Evolutionary conservation across 2,329 filamentous ascomycete species (phyloP), one percentile per base, ranked within the genome.

Genomic region (Arthrobotrys megalospora): DNA sequence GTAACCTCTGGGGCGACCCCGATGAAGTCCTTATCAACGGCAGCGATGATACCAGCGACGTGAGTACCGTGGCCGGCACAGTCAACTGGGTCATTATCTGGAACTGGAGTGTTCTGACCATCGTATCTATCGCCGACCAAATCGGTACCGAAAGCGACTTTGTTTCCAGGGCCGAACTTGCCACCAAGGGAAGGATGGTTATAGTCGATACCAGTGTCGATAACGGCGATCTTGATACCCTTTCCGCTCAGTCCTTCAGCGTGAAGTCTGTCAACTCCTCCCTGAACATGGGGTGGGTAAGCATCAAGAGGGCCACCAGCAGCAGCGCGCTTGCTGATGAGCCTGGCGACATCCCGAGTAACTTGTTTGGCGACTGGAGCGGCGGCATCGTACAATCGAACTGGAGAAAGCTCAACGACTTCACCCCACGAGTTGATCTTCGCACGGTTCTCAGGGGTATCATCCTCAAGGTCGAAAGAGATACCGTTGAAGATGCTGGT

Each of bases 1-100:
- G 79, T 83, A 36, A 83, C 82, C 32, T 82, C 81, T 8, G 83
- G 83, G 2, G 83, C 83, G 32, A 83, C 83, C 81, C 82, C 80
- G 19, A 80, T 69, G 50, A 81, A 82, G 41, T 80, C 53, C n/a
- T 70, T 75, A 48, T 81, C 80, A n/a, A 80, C 77, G 16, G 63
- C 80, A 36, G 79, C 80, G 45, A 81, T 80, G 52, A 81, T 81
- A 70, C 80, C 80, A 66, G 80, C 68, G 21, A 81, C 81, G 58
- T 82, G 81, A 38, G 80, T 81, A 65, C 81, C 81, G 45, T 82
- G 81, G 34, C 81, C 81, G 43, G 79, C 75, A 41, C 81, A 82
- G 41, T 82, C 80, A 45, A 80, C 69, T 55, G 80, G 80, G 45
- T 82, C 81, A 43, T 76, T 19, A 36, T 81, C 75, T 32, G 79